phyloP scores from a whole-genome alignment of 78 protist species.

The Mantamonas sphyraenae region DNA sequence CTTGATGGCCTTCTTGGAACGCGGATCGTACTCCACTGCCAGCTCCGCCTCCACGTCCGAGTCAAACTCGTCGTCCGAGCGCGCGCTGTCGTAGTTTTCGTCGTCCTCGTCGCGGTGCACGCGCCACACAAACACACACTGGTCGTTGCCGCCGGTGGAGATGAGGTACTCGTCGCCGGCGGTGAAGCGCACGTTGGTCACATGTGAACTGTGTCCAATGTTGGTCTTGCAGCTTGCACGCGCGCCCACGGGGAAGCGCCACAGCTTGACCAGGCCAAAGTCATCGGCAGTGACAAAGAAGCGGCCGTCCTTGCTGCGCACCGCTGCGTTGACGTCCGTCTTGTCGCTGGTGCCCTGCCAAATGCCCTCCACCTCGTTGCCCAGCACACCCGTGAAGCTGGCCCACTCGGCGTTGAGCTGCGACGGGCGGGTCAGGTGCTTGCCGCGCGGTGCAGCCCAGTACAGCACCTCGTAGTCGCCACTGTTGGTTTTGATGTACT shows the following conservation, averaged over 20 bases:
- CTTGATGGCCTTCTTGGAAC: too few species aligned
- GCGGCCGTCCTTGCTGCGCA: neutral
- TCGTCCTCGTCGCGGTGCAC: too few species aligned
- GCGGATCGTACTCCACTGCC: neutral
- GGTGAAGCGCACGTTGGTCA: conserved; percentile 28
- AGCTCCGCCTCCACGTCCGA: neutral
- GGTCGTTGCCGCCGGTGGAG: conserved; percentile 47
- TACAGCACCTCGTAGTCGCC: conserved; percentile 20
- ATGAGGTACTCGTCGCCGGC: conserved; percentile 11
- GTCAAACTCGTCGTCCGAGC: neutral
- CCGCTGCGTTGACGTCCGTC: conserved; percentile 23
- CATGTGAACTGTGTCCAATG: conserved; percentile 37
- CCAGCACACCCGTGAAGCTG: conserved; percentile 16
- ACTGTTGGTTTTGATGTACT: neutral
- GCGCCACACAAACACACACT: too few species aligned
- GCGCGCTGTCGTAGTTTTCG: neutral
- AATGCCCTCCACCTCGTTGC: conserved; percentile 4
- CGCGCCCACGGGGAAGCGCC: conserved; percentile 39
- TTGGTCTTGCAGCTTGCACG: neutral
- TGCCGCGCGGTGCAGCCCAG: neutral
- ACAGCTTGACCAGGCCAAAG: conserved; percentile 35
- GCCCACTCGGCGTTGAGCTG: conserved; percentile 10
- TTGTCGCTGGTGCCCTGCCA: conserved; percentile 9
- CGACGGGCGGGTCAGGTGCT: neutral
- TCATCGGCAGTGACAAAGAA: conserved; percentile 52